Base-by-base conservation (phyloP, 257 asterid species). In the Cruciata laevipes region DNA sequence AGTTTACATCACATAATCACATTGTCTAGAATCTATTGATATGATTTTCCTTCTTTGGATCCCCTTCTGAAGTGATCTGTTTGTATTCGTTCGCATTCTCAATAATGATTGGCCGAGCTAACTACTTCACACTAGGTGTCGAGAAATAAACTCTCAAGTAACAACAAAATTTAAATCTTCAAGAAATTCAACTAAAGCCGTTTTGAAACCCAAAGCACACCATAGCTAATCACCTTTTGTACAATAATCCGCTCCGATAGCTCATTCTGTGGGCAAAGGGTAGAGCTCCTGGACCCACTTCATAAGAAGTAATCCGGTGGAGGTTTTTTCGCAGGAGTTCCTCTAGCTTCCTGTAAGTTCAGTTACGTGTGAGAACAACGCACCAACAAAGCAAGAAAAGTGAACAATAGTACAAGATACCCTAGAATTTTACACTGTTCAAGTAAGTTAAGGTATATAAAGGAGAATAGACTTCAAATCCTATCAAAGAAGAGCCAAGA, bases 291-390 rank as follows among this genome's bases (percentile, higher is more conserved):
- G 20, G 27, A 20, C 10, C 69, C n/a, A 25, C 42, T 64, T 81
- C 81, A 93, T 52, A 93, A 83, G 86, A 93, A 93, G 85, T 90
- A 93, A 79, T 93, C 97, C 3, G 97, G 97, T 33, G 95, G 95
- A 35, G 96, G 89, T 73, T 78, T 93, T 73, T 81, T 90, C 23
- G 87, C 81, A 0, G 96, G 97, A 31, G 89, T 82, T 70, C 96
- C 96, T 82, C 99, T 90, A 40, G 95, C 71, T 68, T 93, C 97
- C 97, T 93, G 92, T 80, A 77, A 83, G 76, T 51, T 77, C 20
- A 67, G 70, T 2, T 23, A 27, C 30, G 59, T 47, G 49, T 27
- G 49, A 71, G 68, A 8, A 60, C 5, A 32, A 52, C 27, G 49
- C 14, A 14, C 24, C 31, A 12, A 17, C 25, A 32, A 40, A 47